Evolutionary conservation across 345 rosid genomes (phyloP), one percentile per base, ranked within the genome.

Genomic region (Diplotaxis tenuifolia): DNA sequence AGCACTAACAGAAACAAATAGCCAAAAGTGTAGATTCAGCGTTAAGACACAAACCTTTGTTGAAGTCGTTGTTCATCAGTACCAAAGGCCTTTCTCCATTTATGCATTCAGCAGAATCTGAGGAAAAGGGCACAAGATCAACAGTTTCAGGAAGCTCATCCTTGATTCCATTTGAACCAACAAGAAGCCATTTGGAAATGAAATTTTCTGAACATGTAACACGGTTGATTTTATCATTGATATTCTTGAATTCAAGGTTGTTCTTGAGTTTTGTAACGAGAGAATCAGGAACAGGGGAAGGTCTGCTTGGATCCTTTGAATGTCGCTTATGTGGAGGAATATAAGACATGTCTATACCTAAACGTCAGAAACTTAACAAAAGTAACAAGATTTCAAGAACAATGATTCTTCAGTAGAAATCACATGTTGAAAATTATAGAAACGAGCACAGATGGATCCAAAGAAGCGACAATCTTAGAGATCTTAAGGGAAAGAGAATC

Each of bases 291-390:
- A 66, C 71, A 28, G 76, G 84, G 12, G 81, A 23, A 22, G 79
- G 79, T 65, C 20, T 82, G 19, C 3, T 28, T 1, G 69, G 65
- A 38, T 73, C 81, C 59, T 57, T 77, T 1, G 82, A 74, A 31
- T 78, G 81, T 36, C 93, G 81, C 82, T n/a, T n/a, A n/a, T n/a
- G n/a, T n/a, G n/a, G n/a, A n/a, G n/a, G 89, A 64, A 89, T 56
- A 47, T 87, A 89, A 62, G 94, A 83, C 94, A 86, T 86, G 23
- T 57, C 27, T 68, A 2, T 29, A 62, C 14, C 32, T 23, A 27
- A 77, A 74, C 49, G 12, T 28, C 31, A 0, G 18, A 8, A 28
- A n/a, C n/a, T n/a, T n/a, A n/a, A n/a, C n/a, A n/a, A n/a, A n/a
- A n/a, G n/a, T n/a, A n/a, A 64, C 1, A 11, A 0, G 34, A 23